Evolutionary conservation across 2,329 filamentous ascomycete genomes (phyloP).

Genomic region (Biscogniauxia mediterranea): DNA sequence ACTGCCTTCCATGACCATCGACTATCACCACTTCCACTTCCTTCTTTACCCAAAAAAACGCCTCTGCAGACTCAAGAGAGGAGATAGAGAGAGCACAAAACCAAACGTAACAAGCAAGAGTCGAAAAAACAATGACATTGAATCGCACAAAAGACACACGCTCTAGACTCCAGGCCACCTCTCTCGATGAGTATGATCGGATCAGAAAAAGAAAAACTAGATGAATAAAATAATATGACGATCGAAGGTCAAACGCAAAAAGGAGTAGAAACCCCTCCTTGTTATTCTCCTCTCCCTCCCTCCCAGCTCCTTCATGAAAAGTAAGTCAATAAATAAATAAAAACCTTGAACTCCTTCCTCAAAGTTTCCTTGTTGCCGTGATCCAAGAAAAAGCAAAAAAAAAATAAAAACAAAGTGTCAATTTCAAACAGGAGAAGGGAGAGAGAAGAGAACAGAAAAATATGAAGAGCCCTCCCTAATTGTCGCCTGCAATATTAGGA

Average conservation of each 20-base stretch:
- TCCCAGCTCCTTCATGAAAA: not conserved
- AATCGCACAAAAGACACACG: not conserved
- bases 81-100: no score
- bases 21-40: no score
- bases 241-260: not conserved
- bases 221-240: not conserved
- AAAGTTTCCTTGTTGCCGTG: constrained; percentile 10
- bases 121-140: not conserved
- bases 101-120: not conserved
- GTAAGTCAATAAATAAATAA: not conserved
- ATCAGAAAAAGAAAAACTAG: not conserved
- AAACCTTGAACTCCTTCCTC: constrained; percentile 15
- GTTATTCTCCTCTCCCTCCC: no score
- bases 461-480: not conserved
- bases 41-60: no score
- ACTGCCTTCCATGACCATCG: no score
- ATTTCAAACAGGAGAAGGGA: constrained; percentile 9
- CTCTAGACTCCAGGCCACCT: not conserved
- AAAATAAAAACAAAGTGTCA: constrained; percentile 15
- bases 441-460: no score
- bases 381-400: constrained; percentile 2
- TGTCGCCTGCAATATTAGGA: not conserved
- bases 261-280: no score
- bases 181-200: not conserved
- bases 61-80: no score